phyloP scores from a whole-genome alignment of 2,329 filamentous ascomycete species.

The Ceratocystis cacaofunesta region DNA sequence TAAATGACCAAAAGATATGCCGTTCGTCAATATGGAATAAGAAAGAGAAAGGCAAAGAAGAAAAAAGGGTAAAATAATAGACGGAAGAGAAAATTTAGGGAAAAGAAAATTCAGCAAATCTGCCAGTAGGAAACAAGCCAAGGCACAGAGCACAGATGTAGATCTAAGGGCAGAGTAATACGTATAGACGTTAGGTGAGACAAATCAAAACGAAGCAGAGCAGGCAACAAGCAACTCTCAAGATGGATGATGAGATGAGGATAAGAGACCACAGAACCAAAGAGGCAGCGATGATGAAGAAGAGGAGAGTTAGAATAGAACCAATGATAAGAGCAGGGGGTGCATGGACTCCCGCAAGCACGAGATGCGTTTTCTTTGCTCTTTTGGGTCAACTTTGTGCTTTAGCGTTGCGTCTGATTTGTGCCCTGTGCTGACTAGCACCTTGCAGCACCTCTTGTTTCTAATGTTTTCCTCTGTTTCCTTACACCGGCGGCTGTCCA shows the following conservation, averaged over 20 bases:
- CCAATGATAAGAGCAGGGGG: constrained; percentile 1
- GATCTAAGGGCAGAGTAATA: not conserved
- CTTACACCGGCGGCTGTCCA: not conserved
- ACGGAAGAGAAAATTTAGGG: not conserved
- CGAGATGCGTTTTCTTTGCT: constrained; percentile 13
- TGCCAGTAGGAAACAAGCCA: not conserved
- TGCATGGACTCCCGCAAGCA: constrained; percentile 15
- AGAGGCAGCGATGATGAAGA: not conserved
- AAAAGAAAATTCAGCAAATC: not conserved
- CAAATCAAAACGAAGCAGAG: not conserved
- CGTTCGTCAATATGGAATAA: not conserved
- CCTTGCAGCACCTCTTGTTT: not conserved
- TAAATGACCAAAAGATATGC: not conserved
- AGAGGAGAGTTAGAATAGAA: not conserved
- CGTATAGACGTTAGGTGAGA: not conserved
- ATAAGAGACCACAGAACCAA: not conserved
- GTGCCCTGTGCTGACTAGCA: not conserved
- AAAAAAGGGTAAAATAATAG: not conserved
- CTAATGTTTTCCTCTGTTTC: not conserved
- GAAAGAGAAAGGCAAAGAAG: not conserved
- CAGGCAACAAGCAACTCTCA: not conserved
- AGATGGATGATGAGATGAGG: not conserved
- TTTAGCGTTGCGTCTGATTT: constrained; percentile 2
- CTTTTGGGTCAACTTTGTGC: constrained; percentile 12
- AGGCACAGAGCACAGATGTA: not conserved